Base-by-base conservation (phyloP, 2,329 filamentous ascomycete genomes). In the Colletotrichum lini region DNA sequence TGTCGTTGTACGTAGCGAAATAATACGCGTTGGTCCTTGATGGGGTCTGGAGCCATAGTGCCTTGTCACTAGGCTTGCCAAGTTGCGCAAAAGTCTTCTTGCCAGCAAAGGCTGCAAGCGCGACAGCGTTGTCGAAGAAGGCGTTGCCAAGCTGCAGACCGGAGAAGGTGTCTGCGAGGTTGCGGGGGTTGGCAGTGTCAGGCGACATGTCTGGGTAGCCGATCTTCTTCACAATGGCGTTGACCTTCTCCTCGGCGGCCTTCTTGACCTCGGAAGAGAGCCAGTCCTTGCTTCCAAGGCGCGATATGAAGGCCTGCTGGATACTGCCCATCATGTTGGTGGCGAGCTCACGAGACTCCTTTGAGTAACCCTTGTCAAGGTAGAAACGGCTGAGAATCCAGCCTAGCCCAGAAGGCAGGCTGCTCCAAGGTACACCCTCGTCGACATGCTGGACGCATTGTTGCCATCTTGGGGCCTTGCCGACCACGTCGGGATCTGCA, bases 331-430 rank as follows among this genome's bases (percentile, higher is more conserved):
- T 88, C 74, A 94, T 90, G 62, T 89, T 85, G 63, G 93, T 89
- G 15, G 91, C 90, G 52, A 92, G 88, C 2, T 88, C 81, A 76
- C 92, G 92, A 0, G 91, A 90, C 30, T 89, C 87, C 15, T 90
- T 86, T 0, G 90, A 89, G 76, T 93, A 94, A 1, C 91, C 86
- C 57, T 89, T 89, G 73, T 93, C 88, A 2, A 94, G 84, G 73
- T 91, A 94, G 81, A 94, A 93, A 26, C 91, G 88, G 76, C 90
- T 91, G 23, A 93, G 81, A 57, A 92, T 91, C 91, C 91, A 93
- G 6, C 88, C 88, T 23, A 93, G 79, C 6, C 87, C 86, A n/a
- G 80, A 26, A 3, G 69, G 69, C 8, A 64, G 44, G 18, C 12
- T n/a, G 49, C 53, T 58, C 65, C 65, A 72, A 3, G 40, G 23